These are phyloP conservation scores for Pyrenopolyporus hunteri DNA, from an alignment of 495 filamentous ascomycete species.

Conservation along the genomic window DNA sequence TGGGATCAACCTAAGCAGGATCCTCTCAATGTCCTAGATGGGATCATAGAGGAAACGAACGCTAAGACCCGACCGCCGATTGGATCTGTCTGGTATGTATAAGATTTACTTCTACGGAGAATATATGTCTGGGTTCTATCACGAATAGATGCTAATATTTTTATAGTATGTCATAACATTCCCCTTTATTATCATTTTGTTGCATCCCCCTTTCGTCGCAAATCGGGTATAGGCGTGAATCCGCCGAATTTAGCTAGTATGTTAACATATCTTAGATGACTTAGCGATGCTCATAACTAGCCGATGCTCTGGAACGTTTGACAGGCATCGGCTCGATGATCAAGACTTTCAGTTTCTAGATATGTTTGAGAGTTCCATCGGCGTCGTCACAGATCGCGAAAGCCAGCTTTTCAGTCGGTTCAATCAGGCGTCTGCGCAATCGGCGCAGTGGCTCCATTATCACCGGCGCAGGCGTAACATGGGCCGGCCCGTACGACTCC, in stretches of 20 bases:
- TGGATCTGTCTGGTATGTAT: conserved; percentile 55
- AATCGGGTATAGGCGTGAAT: neutral
- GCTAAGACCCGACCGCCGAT: conserved; percentile 70
- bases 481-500: conserved; percentile 17
- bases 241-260: neutral
- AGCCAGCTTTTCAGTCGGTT: conserved; percentile 68
- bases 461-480: conserved; percentile 56
- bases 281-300: conserved; percentile 69
- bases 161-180: conserved; percentile 19
- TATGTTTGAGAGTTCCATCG: conserved; percentile 74
- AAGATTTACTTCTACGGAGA: neutral
- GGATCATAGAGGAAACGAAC: conserved; percentile 74
- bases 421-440: conserved; percentile 65
- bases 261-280: conserved; percentile 50
- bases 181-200: neutral
- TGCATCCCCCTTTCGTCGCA: neutral
- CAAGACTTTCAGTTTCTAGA: conserved; percentile 73
- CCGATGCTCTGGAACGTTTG: conserved; percentile 69
- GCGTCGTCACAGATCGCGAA: conserved; percentile 67
- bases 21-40: conserved; percentile 69
- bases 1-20: conserved; percentile 76
- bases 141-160: conserved; percentile 4
- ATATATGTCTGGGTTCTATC: neutral
- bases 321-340: conserved; percentile 65
- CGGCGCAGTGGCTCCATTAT: conserved; percentile 65